A percentile compares a stretch with the other conserved stretches of the same genome.
These are phyloP conservation scores for Acacia confusa DNA, from an alignment of 306 rosid genomes.

Conservation along the genomic window DNA sequence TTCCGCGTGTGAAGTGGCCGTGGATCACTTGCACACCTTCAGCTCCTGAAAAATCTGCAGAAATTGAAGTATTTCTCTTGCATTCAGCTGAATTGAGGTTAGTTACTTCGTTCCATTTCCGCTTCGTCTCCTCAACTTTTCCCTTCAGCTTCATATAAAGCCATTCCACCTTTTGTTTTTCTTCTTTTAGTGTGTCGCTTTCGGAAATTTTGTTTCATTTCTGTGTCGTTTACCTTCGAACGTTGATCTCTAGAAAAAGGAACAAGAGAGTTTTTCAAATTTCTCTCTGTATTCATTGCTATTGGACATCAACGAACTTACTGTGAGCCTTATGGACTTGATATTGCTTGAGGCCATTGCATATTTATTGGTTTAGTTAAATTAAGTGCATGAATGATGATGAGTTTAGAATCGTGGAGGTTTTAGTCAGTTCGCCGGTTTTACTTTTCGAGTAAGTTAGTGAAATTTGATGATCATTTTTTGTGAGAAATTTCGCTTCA, in stretches of 20 bases:
- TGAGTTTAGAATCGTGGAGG: constrained; percentile 1
- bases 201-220: constrained; percentile 40
- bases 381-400: not conserved
- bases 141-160: constrained; percentile 32
- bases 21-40: constrained; percentile 38
- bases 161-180: constrained; percentile 5
- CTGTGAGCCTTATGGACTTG: not conserved
- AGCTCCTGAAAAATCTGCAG: constrained; percentile 42
- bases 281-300: constrained; percentile 18
- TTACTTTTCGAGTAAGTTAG: constrained; percentile 25
- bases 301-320: not conserved
- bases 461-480: not conserved
- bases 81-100: constrained; percentile 51
- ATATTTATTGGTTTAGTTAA: not conserved
- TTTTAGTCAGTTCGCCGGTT: constrained; percentile 16
- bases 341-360: not conserved
- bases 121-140: constrained; percentile 25
- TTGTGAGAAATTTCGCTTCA: not conserved
- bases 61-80: constrained; percentile 33
- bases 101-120: constrained; percentile 24
- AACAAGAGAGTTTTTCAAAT: not conserved
- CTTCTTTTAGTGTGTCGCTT: constrained; percentile 24
- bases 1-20: constrained; percentile 7
- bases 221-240: constrained; percentile 16
- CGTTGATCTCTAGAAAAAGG: constrained; percentile 29